Evolutionary conservation across 1,139 yeast species (phyloP).

Genomic region (Kazachstania sp.): DNA sequence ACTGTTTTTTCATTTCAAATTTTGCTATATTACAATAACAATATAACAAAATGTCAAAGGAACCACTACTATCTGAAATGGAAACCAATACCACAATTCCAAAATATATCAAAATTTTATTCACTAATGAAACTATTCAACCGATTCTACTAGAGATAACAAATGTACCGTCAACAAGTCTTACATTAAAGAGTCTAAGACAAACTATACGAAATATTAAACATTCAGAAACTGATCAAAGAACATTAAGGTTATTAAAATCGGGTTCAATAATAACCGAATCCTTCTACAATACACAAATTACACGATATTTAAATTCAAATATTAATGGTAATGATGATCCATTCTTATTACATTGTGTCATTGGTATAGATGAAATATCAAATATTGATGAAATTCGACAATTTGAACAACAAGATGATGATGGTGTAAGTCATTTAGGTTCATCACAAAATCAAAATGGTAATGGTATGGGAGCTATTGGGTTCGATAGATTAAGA

Average conservation of each 20-base stretch:
- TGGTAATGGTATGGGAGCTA: constrained; percentile 58
- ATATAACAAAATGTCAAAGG: constrained; percentile 6
- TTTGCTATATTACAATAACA: no score
- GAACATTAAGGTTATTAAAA: constrained; percentile 61
- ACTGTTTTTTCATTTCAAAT: no score
- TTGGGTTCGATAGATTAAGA: constrained; percentile 77
- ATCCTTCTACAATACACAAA: not conserved
- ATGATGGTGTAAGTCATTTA: constrained; percentile 29
- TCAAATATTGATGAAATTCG: constrained; percentile 45
- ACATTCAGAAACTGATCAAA: constrained; percentile 34
- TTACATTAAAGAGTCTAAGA: constrained; percentile 40
- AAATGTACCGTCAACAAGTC: constrained; percentile 26
- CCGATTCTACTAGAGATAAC: constrained; percentile 40
- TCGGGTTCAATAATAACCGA: constrained; percentile 65
- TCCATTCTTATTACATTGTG: constrained; percentile 62
- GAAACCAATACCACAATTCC: constrained; percentile 1
- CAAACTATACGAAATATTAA: constrained; percentile 36
- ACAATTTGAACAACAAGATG: constrained; percentile 56
- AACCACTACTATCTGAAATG: constrained; percentile 6
- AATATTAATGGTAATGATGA: constrained; percentile 1
- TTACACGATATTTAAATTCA: not conserved
- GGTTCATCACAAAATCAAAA: constrained; percentile 20
- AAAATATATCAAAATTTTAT: constrained; percentile 39
- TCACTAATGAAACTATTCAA: constrained; percentile 39
- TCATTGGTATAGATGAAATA: constrained; percentile 59